Evolutionary conservation across 805 yeast species (phyloP), one percentile per base, ranked within the genome.

Genomic region (Cephaloascus albidus): DNA sequence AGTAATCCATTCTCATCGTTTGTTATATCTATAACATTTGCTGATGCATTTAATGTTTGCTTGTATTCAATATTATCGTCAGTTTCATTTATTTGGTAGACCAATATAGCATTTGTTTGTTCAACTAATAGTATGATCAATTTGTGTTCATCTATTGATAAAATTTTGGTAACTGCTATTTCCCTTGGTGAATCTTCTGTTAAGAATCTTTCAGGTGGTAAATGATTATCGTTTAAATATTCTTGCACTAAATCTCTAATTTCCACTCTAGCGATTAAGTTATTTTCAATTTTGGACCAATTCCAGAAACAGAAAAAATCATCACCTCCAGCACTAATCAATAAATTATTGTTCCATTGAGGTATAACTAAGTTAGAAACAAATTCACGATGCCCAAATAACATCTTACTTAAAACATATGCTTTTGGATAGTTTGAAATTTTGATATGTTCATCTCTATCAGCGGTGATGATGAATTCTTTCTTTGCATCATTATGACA

Each of bases 361-460:
- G 87, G 81, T 12, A 79, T 61, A 26, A 68, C 56, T 45, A 93
- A 55, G 4, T 74, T 65, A 2, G 95, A 81, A 8, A 93, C 80
- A 48, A 87, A 94, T 57, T 87, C 84, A 35, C 68, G 66, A 56
- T 90, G 97, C 3, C 95, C 97, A 57, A 86, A 86, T 39, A 89
- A 66, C 78, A 86, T 88, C 50, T 78, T 74, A 45, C 87, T 83
- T 38, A 94, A 80, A 19, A 88, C 76, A 49, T 68, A 86, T 3
- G 89, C 67, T 45, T 80, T 72, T 2, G 97, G 97, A 51, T 73
- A 87, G 46, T 77, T 72, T 2, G 96, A 76, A 15, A 93, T 70
- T 55, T 94, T 74, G 45, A 93, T 83, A 58, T 94, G 99, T 60
- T 93, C 99, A 60, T 93, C 99, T 60, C 98, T 74, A 63, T 93